phyloP scores from a whole-genome alignment of 805 yeast species.

The Yamadazyma kitorensis region DNA sequence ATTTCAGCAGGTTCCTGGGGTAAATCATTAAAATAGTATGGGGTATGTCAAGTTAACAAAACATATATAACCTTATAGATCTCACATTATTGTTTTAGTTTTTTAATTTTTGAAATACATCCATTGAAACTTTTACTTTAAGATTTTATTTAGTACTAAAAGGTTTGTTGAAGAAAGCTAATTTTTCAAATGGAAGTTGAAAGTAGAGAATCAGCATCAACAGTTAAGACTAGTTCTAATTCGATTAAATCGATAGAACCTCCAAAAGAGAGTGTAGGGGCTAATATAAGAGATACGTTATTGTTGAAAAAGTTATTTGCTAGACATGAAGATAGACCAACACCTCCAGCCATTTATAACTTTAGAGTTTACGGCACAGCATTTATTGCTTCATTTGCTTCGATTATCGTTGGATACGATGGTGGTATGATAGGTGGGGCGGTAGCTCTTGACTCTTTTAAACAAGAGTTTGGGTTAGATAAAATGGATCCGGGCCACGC shows the following conservation, averaged over 20 bases:
- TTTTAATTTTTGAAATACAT: no score
- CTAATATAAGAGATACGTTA: constrained; percentile 3
- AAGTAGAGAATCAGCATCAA: not conserved
- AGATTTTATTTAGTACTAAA: no score
- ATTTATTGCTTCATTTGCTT: constrained; percentile 35
- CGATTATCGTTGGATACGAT: constrained; percentile 40
- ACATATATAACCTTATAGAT: no score
- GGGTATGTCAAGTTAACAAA: no score
- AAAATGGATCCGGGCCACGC: constrained; percentile 15
- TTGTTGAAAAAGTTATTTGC: constrained; percentile 20
- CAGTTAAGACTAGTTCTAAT: not conserved
- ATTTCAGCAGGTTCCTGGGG: no score
- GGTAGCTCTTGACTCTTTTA: constrained; percentile 30
- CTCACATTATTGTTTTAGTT: no score
- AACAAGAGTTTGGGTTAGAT: constrained; percentile 30
- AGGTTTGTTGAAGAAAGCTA: no score
- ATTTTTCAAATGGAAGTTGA: not conserved
- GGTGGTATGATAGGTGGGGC: constrained; percentile 42
- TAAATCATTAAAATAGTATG: no score
- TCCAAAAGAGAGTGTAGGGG: not conserved
- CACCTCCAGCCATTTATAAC: constrained; percentile 36
- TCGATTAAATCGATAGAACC: not conserved
- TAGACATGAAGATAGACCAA: constrained; percentile 36
- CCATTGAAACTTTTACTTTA: no score
- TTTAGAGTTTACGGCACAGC: constrained; percentile 33